Conservation (phyloP, 129 eudicot species). For the Lactuca saligna region DNA sequence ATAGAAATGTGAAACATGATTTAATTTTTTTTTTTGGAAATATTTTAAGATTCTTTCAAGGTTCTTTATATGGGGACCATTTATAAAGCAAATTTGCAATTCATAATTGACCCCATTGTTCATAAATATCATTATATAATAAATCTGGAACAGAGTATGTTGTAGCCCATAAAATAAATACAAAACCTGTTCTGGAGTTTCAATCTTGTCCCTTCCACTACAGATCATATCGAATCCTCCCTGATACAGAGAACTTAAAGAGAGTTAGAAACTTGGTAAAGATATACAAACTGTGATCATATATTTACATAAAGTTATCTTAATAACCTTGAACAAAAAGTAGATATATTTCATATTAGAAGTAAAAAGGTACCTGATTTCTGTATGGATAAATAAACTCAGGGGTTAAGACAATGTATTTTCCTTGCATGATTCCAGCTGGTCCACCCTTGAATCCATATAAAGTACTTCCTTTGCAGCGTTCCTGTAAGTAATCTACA, state of each 20-base stretch:
- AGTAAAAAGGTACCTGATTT: slow-evolving; percentile 47
- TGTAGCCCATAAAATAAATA: not conserved
- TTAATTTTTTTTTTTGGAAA: too few relatives aligned
- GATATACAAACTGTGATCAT: not conserved
- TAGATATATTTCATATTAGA: not conserved
- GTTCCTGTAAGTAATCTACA: slow-evolving; percentile 70
- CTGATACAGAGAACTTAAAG: slow-evolving; percentile 33
- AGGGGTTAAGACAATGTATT: slow-evolving; percentile 51
- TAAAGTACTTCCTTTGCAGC: slow-evolving; percentile 58
- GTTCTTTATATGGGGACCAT: not conserved
- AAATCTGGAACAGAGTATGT: not conserved
- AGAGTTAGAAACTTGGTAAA: slow-evolving; percentile 15
- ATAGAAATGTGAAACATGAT: not conserved
- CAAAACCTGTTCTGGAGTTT: slow-evolving; percentile 85
- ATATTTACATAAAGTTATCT: not conserved
- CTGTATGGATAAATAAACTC: slow-evolving; percentile 69
- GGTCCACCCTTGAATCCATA: slow-evolving; percentile 82
- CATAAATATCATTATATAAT: slow-evolving; percentile 2
- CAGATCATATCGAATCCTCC: slow-evolving; percentile 96
- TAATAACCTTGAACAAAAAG: not conserved
- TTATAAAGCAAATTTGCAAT: not conserved
- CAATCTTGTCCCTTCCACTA: slow-evolving; percentile 96
- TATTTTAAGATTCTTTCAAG: too few relatives aligned
- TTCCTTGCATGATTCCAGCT: slow-evolving; percentile 78
- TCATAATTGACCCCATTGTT: not conserved